Percentiles rank a stretch among this genome's conserved stretches.
Evolutionary conservation across 331 rosid species (phyloP).

Genomic region (Quercus tomentella): DNA sequence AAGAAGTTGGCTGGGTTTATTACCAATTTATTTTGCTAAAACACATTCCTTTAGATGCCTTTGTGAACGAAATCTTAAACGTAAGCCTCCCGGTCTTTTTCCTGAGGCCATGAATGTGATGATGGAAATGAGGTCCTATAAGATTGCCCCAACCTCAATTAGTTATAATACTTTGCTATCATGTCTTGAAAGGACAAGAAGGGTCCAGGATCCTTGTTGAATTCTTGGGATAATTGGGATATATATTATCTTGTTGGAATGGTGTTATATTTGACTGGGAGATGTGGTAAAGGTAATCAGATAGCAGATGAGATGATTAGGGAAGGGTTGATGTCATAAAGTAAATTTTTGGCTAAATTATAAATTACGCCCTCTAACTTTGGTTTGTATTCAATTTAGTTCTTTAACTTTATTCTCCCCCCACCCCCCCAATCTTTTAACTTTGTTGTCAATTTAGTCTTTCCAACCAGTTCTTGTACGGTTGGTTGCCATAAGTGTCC

Average conservation of each 20-base stretch:
- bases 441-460: too few species aligned
- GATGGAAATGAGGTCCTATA: slow-evolving; percentile 75
- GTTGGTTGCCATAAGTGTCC: too few species aligned
- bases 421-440: too few species aligned
- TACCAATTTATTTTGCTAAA: slow-evolving; percentile 67
- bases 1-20: slow-evolving; percentile 55
- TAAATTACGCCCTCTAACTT: too few species aligned
- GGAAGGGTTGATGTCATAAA: slow-evolving; percentile 50
- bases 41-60: slow-evolving; percentile 69
- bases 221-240: slow-evolving; percentile 57
- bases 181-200: slow-evolving; percentile 66
- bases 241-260: slow-evolving; percentile 63
- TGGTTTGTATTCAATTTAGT: too few species aligned
- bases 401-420: too few species aligned
- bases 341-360: slow-evolving; percentile 34
- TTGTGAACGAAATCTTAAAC: slow-evolving; percentile 57
- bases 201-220: slow-evolving; percentile 65
- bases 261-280: slow-evolving; percentile 58
- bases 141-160: slow-evolving; percentile 46
- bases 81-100: slow-evolving; percentile 72
- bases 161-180: slow-evolving; percentile 70
- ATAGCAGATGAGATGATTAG: slow-evolving; percentile 65
- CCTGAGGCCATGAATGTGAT: slow-evolving; percentile 82
- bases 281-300: slow-evolving; percentile 71
- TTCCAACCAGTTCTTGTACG: too few species aligned